A percentile compares a stretch with the other conserved stretches of the same genome.
Evolutionary conservation across 2,329 filamentous ascomycete species (phyloP).

Genomic region (Curvularia sp.): DNA sequence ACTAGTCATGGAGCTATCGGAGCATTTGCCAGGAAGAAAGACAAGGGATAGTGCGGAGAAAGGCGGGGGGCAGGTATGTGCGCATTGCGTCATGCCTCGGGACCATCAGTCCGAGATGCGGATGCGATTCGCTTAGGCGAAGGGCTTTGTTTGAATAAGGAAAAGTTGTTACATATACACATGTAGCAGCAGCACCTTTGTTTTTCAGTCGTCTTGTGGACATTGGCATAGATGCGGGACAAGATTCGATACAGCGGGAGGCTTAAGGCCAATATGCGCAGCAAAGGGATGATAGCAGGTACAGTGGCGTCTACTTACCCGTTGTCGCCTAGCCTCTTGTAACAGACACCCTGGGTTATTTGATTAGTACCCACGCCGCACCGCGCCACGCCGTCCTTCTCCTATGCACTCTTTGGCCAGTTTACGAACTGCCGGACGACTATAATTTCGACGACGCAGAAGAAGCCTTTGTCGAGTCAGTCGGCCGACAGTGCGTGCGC

Average conservation of each 20-base stretch:
- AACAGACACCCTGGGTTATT: not conserved
- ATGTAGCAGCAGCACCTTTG: too few species aligned
- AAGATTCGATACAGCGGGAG: not conserved
- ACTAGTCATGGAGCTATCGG: not conserved
- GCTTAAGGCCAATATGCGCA: not conserved
- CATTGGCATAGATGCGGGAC: not conserved
- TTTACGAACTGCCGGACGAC: not conserved
- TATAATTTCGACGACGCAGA: conserved; percentile 8
- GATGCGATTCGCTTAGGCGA: conserved; percentile 1
- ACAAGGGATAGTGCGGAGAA: not conserved
- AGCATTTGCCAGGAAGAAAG: not conserved
- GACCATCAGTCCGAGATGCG: conserved; percentile 6
- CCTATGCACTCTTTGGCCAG: not conserved
- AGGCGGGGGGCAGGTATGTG: not conserved
- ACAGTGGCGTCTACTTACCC: not conserved
- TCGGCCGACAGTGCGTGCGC: not conserved
- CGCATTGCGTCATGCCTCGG: conserved; percentile 14
- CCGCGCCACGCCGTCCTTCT: not conserved
- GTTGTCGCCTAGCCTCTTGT: not conserved
- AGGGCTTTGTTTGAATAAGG: not conserved
- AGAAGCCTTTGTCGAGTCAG: conserved; percentile 5
- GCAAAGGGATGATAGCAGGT: not conserved
- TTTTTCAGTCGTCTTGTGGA: not conserved
- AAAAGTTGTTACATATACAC: too few species aligned
- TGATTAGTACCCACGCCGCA: not conserved